These are phyloP conservation scores for Curvularia verruculosa DNA, from an alignment of 2,329 filamentous ascomycete species.

Conservation along the genomic window DNA sequence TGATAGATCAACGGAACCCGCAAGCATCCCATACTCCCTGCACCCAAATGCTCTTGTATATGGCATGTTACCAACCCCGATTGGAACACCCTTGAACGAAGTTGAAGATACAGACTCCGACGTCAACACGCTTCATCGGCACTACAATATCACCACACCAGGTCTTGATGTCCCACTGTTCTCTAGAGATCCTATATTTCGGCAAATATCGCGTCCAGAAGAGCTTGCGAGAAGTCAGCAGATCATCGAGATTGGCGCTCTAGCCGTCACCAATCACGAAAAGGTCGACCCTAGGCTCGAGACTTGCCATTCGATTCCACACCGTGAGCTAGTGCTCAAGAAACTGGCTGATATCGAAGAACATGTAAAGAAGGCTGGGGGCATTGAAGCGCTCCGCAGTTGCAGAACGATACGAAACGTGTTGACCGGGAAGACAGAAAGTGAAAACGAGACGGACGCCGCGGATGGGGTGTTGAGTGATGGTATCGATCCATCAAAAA, in stretches of 20 bases:
- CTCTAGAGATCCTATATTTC: conserved; percentile 10
- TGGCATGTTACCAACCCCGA: conserved; percentile 17
- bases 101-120: neutral
- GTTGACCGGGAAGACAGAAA: neutral
- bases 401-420: conserved; percentile 28
- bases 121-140: neutral
- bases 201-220: conserved; percentile 30
- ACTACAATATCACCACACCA: neutral
- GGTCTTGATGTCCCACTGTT: neutral
- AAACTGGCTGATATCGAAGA: conserved; percentile 29
- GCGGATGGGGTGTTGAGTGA: neutral
- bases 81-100: conserved; percentile 23
- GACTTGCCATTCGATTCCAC: neutral
- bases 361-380: conserved; percentile 17
- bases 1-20: conserved; percentile 7
- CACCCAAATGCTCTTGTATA: conserved; percentile 4
- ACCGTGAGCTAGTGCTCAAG: conserved; percentile 11
- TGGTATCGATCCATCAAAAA: conserved; percentile 10
- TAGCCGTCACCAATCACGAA: conserved; percentile 26
- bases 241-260: conserved; percentile 42
- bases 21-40: conserved; percentile 15
- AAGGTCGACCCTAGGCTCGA: conserved; percentile 11
- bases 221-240: conserved; percentile 27
- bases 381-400: conserved; percentile 22
- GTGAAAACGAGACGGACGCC: neutral